phyloP scores from a whole-genome alignment of 192 early-diverging fungal species.

The Entomortierella beljakovae region DNA sequence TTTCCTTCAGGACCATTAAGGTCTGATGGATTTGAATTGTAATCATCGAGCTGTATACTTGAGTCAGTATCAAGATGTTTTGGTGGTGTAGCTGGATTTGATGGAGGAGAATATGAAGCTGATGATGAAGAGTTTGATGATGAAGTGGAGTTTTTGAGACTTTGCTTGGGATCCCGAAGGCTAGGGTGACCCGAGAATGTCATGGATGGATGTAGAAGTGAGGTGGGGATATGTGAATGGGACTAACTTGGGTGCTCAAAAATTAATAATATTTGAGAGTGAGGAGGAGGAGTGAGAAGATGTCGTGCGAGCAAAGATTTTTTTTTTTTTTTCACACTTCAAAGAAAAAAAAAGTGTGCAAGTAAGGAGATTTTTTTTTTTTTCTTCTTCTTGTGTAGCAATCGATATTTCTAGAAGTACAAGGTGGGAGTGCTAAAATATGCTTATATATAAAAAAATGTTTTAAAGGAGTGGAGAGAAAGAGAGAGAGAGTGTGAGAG shows the following conservation, averaged over 20 bases:
- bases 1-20: not conserved
- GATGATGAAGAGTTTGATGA: constrained; percentile 17
- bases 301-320: too few species aligned
- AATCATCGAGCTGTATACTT: not conserved
- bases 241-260: not conserved
- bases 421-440: not conserved
- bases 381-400: too few species aligned
- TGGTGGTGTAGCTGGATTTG: constrained; percentile 5
- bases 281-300: not conserved
- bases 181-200: constrained; percentile 50
- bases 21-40: not conserved
- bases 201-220: constrained; percentile 11
- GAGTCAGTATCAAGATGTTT: not conserved
- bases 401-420: too few species aligned
- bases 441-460: not conserved
- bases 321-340: too few species aligned
- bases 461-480: not conserved
- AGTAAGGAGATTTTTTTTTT: too few species aligned
- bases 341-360: too few species aligned
- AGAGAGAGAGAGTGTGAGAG: not conserved
- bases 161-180: constrained; percentile 48
- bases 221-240: not conserved
- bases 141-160: constrained; percentile 21
- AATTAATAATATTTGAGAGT: not conserved
- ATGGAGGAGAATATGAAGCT: constrained; percentile 7